These are phyloP conservation scores for Ogataea ganodermae DNA, from an alignment of 805 yeast species.

Conservation along the genomic window DNA sequence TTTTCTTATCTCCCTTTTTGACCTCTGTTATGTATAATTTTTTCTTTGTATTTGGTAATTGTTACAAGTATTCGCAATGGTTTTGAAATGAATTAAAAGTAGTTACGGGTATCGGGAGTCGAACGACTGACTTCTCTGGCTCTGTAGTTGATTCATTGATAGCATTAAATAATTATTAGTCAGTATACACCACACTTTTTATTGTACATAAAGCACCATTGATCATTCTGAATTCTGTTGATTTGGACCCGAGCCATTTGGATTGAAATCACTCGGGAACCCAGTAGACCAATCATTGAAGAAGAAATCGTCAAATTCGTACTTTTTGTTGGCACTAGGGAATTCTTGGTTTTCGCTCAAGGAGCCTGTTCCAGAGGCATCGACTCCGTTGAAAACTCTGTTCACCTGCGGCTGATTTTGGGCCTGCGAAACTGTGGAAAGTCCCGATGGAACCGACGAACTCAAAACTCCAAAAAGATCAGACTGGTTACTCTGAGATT, in stretches of 20 bases:
- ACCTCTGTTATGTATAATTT: conserved; percentile 2
- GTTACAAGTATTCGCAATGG: conserved; percentile 1
- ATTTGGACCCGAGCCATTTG: background rate
- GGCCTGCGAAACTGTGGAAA: conserved; percentile 33
- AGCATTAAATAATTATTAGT: too few species aligned
- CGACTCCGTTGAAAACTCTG: conserved; percentile 31
- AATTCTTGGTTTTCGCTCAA: conserved; percentile 14
- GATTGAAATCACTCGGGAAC: conserved; percentile 21
- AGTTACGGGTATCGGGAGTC: too few species aligned
- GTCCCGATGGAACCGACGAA: conserved; percentile 34
- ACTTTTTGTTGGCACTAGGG: conserved; percentile 16
- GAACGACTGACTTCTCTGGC: too few species aligned
- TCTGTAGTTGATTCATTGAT: too few species aligned
- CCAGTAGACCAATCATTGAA: conserved; percentile 32
- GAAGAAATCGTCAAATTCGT: conserved; percentile 32
- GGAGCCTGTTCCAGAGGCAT: conserved; percentile 28
- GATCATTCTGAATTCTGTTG: background rate
- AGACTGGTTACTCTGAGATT: background rate
- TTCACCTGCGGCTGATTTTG: conserved; percentile 26
- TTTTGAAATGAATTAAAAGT: background rate
- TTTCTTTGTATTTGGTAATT: conserved; percentile 1
- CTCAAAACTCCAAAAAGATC: conserved; percentile 21
- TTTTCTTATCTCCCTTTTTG: background rate
- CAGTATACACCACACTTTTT: background rate
- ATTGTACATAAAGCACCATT: background rate